A percentile compares a stretch with the other conserved stretches of the same genome.
Conservation (phyloP, 202 grass and related monocot genomes). For the Carex arenaria region DNA sequence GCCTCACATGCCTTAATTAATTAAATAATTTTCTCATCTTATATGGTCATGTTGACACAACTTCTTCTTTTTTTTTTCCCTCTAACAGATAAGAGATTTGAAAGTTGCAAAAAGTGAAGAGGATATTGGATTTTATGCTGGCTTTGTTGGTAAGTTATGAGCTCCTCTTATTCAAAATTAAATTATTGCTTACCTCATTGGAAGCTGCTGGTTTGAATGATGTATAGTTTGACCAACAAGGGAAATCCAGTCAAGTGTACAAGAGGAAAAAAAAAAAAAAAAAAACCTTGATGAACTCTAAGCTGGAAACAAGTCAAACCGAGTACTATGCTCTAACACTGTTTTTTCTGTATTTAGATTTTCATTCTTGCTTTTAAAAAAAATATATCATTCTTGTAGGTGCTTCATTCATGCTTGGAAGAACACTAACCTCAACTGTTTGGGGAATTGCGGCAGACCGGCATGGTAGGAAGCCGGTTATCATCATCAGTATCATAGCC, state of each 20-base stretch:
- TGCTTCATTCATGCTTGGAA: slow-evolving; percentile 72
- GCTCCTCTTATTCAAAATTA: neutral
- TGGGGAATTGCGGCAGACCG: slow-evolving; percentile 82
- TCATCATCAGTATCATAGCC: slow-evolving; percentile 52
- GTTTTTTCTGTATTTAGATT: neutral
- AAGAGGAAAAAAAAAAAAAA: neutral
- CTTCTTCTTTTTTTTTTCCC: neutral
- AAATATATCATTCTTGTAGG: slow-evolving; percentile 25
- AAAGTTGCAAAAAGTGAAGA: slow-evolving; percentile 56
- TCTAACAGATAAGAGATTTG: slow-evolving; percentile 69
- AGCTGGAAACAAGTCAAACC: neutral
- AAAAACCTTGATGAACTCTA: neutral
- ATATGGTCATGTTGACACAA: neutral
- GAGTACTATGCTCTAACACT: neutral
- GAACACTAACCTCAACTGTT: slow-evolving; percentile 51
- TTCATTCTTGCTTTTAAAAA: neutral
- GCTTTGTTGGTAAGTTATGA: slow-evolving; percentile 59
- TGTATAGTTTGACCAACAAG: neutral
- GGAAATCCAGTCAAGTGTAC: neutral
- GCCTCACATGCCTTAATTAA: neutral
- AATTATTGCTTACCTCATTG: neutral
- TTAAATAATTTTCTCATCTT: neutral
- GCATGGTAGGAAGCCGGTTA: slow-evolving; percentile 71
- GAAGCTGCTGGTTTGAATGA: no score
- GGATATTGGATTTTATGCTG: slow-evolving; percentile 87